Evolutionary conservation across 208 protist genomes (phyloP), one percentile per base, ranked within the genome.

Genomic region (Crithidia thermophila): DNA sequence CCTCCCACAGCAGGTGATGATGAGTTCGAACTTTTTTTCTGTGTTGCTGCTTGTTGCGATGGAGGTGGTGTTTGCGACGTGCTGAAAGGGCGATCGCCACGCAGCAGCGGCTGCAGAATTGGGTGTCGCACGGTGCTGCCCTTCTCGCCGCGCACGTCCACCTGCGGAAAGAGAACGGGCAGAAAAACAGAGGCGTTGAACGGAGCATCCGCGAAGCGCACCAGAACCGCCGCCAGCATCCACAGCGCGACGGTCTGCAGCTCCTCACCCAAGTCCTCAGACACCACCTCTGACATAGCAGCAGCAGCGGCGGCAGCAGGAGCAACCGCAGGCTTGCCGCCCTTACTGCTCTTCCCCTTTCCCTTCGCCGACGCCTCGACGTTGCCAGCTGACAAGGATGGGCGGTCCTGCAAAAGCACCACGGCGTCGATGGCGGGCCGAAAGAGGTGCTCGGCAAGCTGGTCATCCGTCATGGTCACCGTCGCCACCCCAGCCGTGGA

Each of bases 71-170:
- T 23, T 6, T 42, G 52, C 18, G 36, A 39, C 13, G 51, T 62
- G 39, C n/a, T n/a, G n/a, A n/a, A n/a, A n/a, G n/a, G n/a, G n/a
- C n/a, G n/a, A n/a, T 42, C 40, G 31, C 77, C 76, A 52, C 64
- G 83, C 11, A 95, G 49, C 20, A 95, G 67, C 14, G 89, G 89
- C 16, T 77, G 82, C 21, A 95, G 78, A n/a, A 93, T 68, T 8
- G 89, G 89, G 45, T 91, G 85, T 25, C 66, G 77, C 18, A 60
- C 64, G 16, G 47, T 36, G 11, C 59, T 55, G 13, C 78, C 69
- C 4, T 16, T 60, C 9, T 1, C 65, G 37, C 66, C 31, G 37
- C 81, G 70, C n/a, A 81, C 68, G 52, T 91, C 85, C 40, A 79
- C 75, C 40, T 83, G 79, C 6, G 85, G 88, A 66, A 94, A 94